Percentiles rank a stretch among this genome's conserved stretches.
Conservation (phyloP, 1,139 yeast species). For the Suhomyces choctaworum region DNA sequence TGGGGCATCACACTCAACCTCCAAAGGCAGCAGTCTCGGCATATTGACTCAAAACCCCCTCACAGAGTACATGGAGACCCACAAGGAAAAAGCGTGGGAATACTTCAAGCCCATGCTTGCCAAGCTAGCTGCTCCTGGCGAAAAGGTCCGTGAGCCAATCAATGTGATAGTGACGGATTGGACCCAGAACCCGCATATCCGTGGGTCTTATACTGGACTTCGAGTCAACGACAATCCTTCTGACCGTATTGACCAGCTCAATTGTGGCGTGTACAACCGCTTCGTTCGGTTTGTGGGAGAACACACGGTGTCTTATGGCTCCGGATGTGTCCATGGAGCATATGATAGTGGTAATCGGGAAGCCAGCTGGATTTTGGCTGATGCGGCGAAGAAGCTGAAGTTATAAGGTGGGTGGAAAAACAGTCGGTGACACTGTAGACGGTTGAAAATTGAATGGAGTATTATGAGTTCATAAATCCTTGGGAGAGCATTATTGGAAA, state of each 20-base stretch:
- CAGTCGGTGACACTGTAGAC: too few relatives aligned
- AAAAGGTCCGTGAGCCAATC: slow-evolving; percentile 38
- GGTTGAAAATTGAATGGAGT: too few relatives aligned
- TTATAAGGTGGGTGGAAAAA: too few relatives aligned
- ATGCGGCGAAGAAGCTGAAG: too few relatives aligned
- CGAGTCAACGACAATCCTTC: slow-evolving; percentile 68
- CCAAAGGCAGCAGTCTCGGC: slow-evolving; percentile 40
- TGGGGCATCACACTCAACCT: slow-evolving; percentile 18
- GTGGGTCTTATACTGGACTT: slow-evolving; percentile 77
- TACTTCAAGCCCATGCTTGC: slow-evolving; percentile 40
- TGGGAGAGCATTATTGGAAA: too few relatives aligned
- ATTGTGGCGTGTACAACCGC: slow-evolving; percentile 43
- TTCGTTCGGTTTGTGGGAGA: slow-evolving; percentile 80
- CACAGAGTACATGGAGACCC: slow-evolving; percentile 49
- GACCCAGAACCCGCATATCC: slow-evolving; percentile 66
- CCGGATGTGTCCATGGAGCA: slow-evolving; percentile 85
- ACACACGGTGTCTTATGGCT: slow-evolving; percentile 73
- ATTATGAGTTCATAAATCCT: too few relatives aligned
- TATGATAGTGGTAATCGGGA: slow-evolving; percentile 72
- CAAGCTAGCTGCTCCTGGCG: slow-evolving; percentile 21
- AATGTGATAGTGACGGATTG: slow-evolving; percentile 61
- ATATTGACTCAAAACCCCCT: slow-evolving; percentile 69
- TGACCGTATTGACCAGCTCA: slow-evolving; percentile 54
- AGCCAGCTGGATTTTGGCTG: slow-evolving; percentile 47
- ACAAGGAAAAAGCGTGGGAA: slow-evolving; percentile 42